These are phyloP conservation scores for Cicer yamashitae DNA, from an alignment of 306 rosid genomes.

Conservation along the genomic window DNA sequence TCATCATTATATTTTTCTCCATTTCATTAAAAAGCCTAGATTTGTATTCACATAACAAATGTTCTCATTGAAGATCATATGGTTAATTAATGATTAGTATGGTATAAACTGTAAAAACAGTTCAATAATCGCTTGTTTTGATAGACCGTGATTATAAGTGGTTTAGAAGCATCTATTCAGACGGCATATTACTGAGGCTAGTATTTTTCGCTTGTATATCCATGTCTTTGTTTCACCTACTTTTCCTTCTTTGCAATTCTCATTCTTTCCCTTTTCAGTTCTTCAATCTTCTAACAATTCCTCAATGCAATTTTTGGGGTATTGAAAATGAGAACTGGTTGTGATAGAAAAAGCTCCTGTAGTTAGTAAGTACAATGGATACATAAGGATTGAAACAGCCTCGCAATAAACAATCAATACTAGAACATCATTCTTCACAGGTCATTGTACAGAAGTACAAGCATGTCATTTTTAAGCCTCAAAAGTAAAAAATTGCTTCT, in stretches of 20 bases:
- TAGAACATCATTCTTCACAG: slow-evolving; percentile 5
- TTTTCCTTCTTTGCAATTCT: not conserved
- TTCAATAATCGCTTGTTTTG: not conserved
- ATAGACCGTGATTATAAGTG: slow-evolving; percentile 3
- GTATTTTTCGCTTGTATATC: not conserved
- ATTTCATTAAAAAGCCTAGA: slow-evolving; percentile 17
- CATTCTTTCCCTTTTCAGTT: not conserved
- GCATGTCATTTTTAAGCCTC: slow-evolving; percentile 5
- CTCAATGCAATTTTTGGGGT: not conserved
- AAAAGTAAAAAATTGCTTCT: slow-evolving; percentile 43
- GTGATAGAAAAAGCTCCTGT: not conserved
- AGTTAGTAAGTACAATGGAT: not conserved
- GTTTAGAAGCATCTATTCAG: not conserved
- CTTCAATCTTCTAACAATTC: not conserved
- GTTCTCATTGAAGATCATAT: not conserved
- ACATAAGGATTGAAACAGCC: slow-evolving; percentile 1
- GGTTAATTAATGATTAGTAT: not conserved
- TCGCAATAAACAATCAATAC: slow-evolving; percentile 22
- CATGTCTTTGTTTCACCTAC: slow-evolving; percentile 33
- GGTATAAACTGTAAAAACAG: not conserved
- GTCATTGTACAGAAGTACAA: slow-evolving; percentile 26
- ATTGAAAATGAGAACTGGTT: slow-evolving; percentile 14
- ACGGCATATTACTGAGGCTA: not conserved
- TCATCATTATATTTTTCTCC: not conserved
- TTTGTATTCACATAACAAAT: slow-evolving; percentile 1